Base-by-base conservation (phyloP, 306 rosid species). In the Vigna unguiculata region DNA sequence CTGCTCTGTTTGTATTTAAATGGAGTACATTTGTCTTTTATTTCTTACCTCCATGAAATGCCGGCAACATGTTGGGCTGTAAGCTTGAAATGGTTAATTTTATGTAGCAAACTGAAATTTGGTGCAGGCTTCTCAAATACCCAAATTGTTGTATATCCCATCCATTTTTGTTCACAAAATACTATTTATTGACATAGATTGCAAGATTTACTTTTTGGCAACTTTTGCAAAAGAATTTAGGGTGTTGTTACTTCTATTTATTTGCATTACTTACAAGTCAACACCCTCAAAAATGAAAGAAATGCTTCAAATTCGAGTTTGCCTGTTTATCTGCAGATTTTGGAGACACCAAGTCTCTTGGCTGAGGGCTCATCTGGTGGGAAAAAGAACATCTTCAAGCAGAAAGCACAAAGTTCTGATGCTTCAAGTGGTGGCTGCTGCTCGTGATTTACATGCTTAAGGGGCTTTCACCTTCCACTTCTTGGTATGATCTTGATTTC, bases 321-420 rank as follows among this genome's bases (percentile, higher is more conserved):
- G 5, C 40, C 4, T 72, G 79, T 78, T 75, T 66, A 72, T 61
- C 22, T 81, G 80, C 84, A 91, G 93, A 86, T 91, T 76, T 83
- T 91, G 88, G 96, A 91, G n/a, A 87, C 92, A 38, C 93, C 96
- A 9, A 91, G 91, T 69, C 97, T 91, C 28, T 72, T 91, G 82
- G 81, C 88, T 6, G 92, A 84, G 77, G 92, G 93, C 61, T 87
- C 93, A 6, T 85, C 91, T 0, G 91, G 93, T 51, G 80, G 87
- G 81, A 89, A 85, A 71, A 91, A 84, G 86, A 86, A 86, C 86
- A 87, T 91, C 67, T 89, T 91, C 86, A 86, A 86, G 73, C 80
- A 86, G 81, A 87, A 86, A 66, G 82, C 90, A 17, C 75, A 79
- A 0, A 21, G 83, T 28, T 19, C 90, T 66, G 86, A 75, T 83